Evolutionary conservation across 768 basidiomycete species (phyloP).

Genomic region (Naganishia friedmannii): DNA sequence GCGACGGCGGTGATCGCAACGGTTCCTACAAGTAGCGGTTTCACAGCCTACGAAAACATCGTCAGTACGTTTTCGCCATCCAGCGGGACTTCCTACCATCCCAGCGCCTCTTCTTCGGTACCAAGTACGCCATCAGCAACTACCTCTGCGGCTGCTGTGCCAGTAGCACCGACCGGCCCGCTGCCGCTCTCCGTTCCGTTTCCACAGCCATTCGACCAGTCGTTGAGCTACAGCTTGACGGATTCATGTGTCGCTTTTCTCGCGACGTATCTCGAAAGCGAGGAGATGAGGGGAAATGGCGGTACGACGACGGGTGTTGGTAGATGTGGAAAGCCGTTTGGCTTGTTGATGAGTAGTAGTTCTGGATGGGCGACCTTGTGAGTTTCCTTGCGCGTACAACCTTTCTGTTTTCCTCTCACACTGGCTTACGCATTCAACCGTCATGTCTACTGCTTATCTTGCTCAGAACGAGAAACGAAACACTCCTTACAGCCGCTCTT

Average conservation of each 20-base stretch:
- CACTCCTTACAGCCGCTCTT: slow-evolving; percentile 19
- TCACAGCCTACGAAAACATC: background rate
- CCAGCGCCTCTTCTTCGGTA: background rate
- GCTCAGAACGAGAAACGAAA: slow-evolving; percentile 14
- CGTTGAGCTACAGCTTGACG: slow-evolving; percentile 23
- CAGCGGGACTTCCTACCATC: background rate
- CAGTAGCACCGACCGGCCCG: background rate
- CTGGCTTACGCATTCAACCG: no score
- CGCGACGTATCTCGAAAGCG: slow-evolving; percentile 12
- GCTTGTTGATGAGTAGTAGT: slow-evolving; percentile 25
- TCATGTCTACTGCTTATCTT: background rate
- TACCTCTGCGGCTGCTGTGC: background rate
- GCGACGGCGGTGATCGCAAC: background rate
- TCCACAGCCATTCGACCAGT: slow-evolving; percentile 23
- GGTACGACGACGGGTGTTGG: background rate
- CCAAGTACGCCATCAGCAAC: background rate
- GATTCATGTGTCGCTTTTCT: slow-evolving; percentile 28
- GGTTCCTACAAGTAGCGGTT: background rate
- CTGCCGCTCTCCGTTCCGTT: slow-evolving; percentile 9
- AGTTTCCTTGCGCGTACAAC: background rate
- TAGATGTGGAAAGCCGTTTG: slow-evolving; percentile 21
- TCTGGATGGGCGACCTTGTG: slow-evolving; percentile 28
- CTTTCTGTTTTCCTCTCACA: no score
- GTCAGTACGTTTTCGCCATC: slow-evolving; percentile 1
- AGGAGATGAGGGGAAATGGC: slow-evolving; percentile 12